These are phyloP conservation scores for Malus hybrid DNA, from an alignment of 331 rosid genomes.

Conservation along the genomic window DNA sequence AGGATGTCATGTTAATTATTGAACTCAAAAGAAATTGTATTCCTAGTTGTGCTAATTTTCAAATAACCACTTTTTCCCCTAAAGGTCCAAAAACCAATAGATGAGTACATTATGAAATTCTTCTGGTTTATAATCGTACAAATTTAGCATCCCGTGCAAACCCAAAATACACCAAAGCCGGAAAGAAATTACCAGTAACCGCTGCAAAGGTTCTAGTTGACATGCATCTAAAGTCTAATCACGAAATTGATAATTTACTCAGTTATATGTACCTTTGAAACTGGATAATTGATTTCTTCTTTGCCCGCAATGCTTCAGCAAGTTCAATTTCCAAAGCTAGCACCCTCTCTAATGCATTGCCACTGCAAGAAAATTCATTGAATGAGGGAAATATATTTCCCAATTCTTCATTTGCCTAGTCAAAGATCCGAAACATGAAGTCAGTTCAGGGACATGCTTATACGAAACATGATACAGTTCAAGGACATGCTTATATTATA, in stretches of 20 bases:
- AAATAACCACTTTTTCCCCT: background rate
- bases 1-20: constrained; percentile 7
- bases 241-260: background rate
- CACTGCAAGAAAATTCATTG: constrained; percentile 49
- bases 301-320: constrained; percentile 80
- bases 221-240: background rate
- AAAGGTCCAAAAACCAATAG: background rate
- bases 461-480: background rate
- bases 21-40: background rate
- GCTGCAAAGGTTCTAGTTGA: background rate
- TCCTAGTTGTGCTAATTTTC: background rate
- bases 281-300: constrained; percentile 62
- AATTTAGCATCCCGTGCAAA: background rate
- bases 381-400: constrained; percentile 67
- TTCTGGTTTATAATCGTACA: background rate
- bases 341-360: constrained; percentile 92
- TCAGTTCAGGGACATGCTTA: background rate
- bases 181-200: background rate
- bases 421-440: constrained; percentile 11
- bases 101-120: background rate
- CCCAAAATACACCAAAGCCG: background rate
- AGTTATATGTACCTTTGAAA: constrained; percentile 70
- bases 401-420: constrained; percentile 81
- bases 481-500: background rate
- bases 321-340: constrained; percentile 95